Evolutionary conservation across 2,329 filamentous ascomycete species (phyloP).

Genomic region (Aspergillus fructus): DNA sequence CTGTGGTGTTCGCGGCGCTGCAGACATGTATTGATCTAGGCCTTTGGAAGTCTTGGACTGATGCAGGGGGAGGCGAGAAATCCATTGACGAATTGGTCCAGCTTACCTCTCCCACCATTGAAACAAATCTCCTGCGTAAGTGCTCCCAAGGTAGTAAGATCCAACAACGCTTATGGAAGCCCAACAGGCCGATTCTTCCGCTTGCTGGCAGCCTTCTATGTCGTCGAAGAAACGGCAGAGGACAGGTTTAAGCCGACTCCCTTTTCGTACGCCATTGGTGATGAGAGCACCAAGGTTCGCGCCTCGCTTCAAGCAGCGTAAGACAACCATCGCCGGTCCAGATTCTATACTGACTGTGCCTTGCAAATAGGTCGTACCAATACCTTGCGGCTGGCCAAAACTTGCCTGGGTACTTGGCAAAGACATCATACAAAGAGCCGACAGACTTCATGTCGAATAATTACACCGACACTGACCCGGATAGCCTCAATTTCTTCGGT

Average conservation of each 20-base stretch:
- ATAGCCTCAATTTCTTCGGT: conserved; percentile 33
- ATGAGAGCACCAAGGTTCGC: conserved; percentile 30
- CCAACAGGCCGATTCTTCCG: conserved; percentile 28
- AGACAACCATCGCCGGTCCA: background rate
- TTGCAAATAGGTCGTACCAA: conserved; percentile 26
- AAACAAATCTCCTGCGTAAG: background rate
- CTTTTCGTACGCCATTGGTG: conserved; percentile 33
- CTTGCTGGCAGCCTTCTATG: conserved; percentile 30
- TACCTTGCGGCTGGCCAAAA: conserved; percentile 30
- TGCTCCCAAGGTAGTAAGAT: too few relatives aligned
- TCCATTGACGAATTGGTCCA: conserved; percentile 28
- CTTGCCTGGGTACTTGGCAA: conserved; percentile 34
- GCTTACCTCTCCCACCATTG: conserved; percentile 16
- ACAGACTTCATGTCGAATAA: conserved; percentile 26
- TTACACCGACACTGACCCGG: conserved; percentile 20
- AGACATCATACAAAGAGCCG: conserved; percentile 35
- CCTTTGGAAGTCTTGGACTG: conserved; percentile 32
- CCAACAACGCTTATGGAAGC: too few relatives aligned
- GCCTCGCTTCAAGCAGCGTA: conserved; percentile 32
- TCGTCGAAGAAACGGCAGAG: conserved; percentile 31
- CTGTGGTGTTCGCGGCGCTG: conserved; percentile 30
- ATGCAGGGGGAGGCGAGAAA: conserved; percentile 27
- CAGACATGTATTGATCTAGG: conserved; percentile 32
- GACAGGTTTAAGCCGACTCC: conserved; percentile 33
- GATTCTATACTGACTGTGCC: background rate